phyloP scores from a whole-genome alignment of 2,329 filamentous ascomycete genomes.

The Plectosphaerella cucumerina region DNA sequence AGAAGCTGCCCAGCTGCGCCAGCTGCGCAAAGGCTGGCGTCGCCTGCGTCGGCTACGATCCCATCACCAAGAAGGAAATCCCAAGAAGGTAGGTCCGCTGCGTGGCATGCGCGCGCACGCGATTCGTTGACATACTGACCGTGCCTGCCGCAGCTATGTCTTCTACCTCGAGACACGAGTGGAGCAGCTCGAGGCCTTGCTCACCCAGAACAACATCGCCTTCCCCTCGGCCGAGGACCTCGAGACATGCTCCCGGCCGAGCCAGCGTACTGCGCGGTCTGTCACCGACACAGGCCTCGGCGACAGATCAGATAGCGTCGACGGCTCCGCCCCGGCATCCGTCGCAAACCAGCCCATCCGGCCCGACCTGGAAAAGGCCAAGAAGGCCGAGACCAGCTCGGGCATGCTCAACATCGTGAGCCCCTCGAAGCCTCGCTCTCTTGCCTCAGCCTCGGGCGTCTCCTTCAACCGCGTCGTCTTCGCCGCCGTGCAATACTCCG shows the following conservation, averaged over 20 bases:
- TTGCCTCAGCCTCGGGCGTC: constrained; percentile 84
- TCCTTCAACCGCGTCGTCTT: constrained; percentile 94
- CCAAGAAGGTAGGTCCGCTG: constrained; percentile 70
- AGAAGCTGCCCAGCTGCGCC: constrained; percentile 83
- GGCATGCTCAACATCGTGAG: constrained; percentile 74
- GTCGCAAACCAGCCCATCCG: constrained; percentile 2
- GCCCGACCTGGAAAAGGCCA: constrained; percentile 19
- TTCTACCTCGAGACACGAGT: constrained; percentile 90
- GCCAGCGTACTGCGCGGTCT: constrained; percentile 28
- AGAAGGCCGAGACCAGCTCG: constrained; percentile 26
- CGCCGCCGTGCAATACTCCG: constrained; percentile 77
- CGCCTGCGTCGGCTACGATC: constrained; percentile 91
- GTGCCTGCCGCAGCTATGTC: constrained; percentile 62
- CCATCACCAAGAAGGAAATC: constrained; percentile 93
- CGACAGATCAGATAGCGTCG: constrained; percentile 26
- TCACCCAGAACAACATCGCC: constrained; percentile 64
- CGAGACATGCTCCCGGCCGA: constrained; percentile 53
- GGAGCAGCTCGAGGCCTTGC: constrained; percentile 73
- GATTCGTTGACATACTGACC: not conserved
- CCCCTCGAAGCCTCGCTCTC: constrained; percentile 72
- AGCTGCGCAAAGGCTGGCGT: constrained; percentile 91
- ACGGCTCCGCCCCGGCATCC: constrained; percentile 31
- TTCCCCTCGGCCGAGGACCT: constrained; percentile 71
- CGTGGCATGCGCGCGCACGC: not conserved
- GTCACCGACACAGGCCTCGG: constrained; percentile 27